Conservation (phyloP, 2,329 filamentous ascomycete species). For the Cladosporium sphaerospermum region DNA sequence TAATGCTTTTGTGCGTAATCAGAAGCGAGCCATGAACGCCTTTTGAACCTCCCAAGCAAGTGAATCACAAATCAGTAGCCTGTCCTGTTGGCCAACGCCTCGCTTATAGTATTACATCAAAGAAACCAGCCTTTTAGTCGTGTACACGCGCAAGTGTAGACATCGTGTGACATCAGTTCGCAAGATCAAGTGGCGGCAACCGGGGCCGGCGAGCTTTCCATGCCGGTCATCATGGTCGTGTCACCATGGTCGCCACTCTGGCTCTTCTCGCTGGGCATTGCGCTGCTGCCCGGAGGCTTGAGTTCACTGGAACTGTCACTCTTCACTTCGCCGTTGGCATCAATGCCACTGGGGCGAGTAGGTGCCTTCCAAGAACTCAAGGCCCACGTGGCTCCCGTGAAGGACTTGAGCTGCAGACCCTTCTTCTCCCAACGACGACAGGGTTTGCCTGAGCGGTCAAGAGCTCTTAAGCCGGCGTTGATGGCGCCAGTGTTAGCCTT, state of each 20-base stretch:
- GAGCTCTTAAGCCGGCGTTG: slow-evolving; percentile 88
- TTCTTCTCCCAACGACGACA: slow-evolving; percentile 88
- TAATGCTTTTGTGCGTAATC: too few species aligned
- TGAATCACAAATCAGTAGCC: background rate
- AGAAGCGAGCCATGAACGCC: background rate
- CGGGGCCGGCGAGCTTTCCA: slow-evolving; percentile 31
- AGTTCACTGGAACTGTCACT: slow-evolving; percentile 51
- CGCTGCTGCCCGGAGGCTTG: slow-evolving; percentile 53
- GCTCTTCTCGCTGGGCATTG: slow-evolving; percentile 55
- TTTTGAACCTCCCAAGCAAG: background rate
- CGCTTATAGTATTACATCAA: slow-evolving; percentile 11
- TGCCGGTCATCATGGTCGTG: slow-evolving; percentile 24
- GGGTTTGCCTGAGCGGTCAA: slow-evolving; percentile 85
- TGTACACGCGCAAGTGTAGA: too few species aligned
- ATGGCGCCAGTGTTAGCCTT: slow-evolving; percentile 97
- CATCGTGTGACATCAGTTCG: too few species aligned
- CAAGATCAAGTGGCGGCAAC: slow-evolving; percentile 32
- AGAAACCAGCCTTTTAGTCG: too few species aligned
- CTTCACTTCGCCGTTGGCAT: slow-evolving; percentile 56
- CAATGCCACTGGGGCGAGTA: slow-evolving; percentile 43
- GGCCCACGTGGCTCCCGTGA: slow-evolving; percentile 80
- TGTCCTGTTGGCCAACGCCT: slow-evolving; percentile 11
- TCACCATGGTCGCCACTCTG: slow-evolving; percentile 43
- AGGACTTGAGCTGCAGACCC: slow-evolving; percentile 79
- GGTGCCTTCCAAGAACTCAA: slow-evolving; percentile 77